Evolutionary conservation across 495 filamentous ascomycete genomes (phyloP), one percentile per base, ranked within the genome.

Genomic region (Penicillium samsonianum): DNA sequence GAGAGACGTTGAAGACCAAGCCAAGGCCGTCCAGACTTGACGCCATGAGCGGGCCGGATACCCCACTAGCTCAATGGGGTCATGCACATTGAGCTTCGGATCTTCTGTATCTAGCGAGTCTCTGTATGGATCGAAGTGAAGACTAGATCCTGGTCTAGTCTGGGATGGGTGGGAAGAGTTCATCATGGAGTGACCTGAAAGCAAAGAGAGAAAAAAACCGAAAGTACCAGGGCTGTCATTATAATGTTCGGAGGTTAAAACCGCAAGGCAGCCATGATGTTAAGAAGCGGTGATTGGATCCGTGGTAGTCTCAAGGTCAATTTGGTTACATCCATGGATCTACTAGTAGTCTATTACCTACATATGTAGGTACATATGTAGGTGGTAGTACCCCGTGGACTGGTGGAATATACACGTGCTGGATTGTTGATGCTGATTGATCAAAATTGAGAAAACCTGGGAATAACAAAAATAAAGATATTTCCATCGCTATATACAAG

Each of bases 401-500:
- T 25, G 2, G 2, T 30, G 8, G 9, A 10, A 1, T 8, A 37
- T 14, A 37, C 45, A 53, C 14, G 40, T 58, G 25, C 43, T n/a
- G 23, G 7, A n/a, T n/a, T 28, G 23, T 9, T 3, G 44, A 22
- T 19, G 43, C 1, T 28, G 40, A 43, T 26, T 8, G 11, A 44
- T 43, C 4, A 9, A 30, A n/a, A n/a, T n/a, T n/a, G n/a, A n/a
- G n/a, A 9, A 30, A 25, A 2, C 4, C 28, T 30, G 4, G 16
- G 33, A 26, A 49, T 19, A 56, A 58, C 4, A 46, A 35, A 26
- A n/a, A 40, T 1, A 56, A 23, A 49, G 25, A 47, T 61, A 57
- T 60, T 57, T 46, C 59, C 55, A 42, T 67, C 48, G 60, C 63
- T 64, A 68, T 68, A 58, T 68, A 68, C 65, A 66, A 28, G 26